These are phyloP conservation scores for Sporothrix euskadiensis DNA, from an alignment of 2,329 filamentous ascomycete genomes.

Conservation along the genomic window DNA sequence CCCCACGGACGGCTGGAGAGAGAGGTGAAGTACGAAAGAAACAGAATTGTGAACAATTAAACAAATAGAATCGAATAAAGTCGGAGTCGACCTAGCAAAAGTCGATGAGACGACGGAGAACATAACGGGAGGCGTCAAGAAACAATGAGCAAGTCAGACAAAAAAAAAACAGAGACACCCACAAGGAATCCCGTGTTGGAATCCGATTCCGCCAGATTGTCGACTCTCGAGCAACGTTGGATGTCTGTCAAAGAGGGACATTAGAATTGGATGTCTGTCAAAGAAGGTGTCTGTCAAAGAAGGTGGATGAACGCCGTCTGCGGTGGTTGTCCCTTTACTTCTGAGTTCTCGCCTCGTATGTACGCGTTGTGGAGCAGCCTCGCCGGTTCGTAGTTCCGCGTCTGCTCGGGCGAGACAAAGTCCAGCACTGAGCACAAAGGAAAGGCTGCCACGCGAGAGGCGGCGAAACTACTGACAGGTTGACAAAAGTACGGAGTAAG, in stretches of 20 bases:
- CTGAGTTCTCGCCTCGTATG: slow-evolving; percentile 5
- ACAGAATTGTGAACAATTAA: no score
- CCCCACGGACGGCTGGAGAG: slow-evolving; percentile 8
- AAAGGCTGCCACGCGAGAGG: slow-evolving; percentile 11
- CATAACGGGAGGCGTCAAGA: neutral
- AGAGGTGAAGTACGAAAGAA: neutral
- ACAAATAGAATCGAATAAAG: neutral
- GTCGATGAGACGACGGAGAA: neutral
- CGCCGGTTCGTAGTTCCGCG: slow-evolving; percentile 23
- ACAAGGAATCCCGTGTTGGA: neutral
- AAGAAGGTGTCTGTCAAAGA: no score
- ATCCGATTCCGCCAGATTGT: neutral
- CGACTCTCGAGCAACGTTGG: neutral
- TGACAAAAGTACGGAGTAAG: neutral
- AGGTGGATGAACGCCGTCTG: neutral
- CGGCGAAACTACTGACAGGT: neutral
- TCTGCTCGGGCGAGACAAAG: slow-evolving; percentile 14
- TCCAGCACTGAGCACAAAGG: neutral
- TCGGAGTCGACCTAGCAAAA: neutral
- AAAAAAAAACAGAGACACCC: neutral
- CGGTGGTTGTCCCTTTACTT: neutral
- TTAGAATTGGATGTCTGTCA: neutral
- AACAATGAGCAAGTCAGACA: neutral
- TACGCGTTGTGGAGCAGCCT: slow-evolving; percentile 21
- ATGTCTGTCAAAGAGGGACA: neutral